Evolutionary conservation across 192 early-diverging fungal genomes (phyloP).

Genomic region (Entomortierella parvispora): DNA sequence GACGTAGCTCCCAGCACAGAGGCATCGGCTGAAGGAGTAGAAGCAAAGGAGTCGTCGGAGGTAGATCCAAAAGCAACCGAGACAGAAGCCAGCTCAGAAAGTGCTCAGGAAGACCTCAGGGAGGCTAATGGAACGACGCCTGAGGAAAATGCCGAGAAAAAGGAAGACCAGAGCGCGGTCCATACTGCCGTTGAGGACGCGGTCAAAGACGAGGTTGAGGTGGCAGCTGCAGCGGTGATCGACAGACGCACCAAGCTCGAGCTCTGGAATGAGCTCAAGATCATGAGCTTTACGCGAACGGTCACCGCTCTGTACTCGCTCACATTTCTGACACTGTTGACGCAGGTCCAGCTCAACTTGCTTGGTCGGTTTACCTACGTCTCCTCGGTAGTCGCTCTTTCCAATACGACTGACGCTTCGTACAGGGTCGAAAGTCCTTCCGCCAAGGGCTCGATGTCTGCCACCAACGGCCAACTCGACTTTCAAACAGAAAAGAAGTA

Average conservation of each 20-base stretch:
- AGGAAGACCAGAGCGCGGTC: neutral
- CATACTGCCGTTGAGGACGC: neutral
- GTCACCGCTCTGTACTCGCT: constrained; percentile 87
- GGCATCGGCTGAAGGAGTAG: constrained; percentile 5
- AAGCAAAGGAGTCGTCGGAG: neutral
- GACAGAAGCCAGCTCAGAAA: too few relatives aligned
- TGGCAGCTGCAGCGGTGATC: neutral
- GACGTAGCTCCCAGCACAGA: constrained; percentile 8
- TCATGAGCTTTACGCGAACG: constrained; percentile 89
- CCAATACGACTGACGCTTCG: constrained; percentile 59
- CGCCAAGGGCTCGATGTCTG: constrained; percentile 31
- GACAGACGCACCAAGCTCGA: constrained; percentile 70
- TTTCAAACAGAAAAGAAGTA: constrained; percentile 81
- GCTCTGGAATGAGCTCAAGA: constrained; percentile 92
- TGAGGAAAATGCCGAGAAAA: neutral
- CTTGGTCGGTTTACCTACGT: constrained; percentile 92
- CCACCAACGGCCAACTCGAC: constrained; percentile 53
- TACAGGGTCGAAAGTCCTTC: constrained; percentile 49
- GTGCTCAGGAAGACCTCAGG: too few relatives aligned
- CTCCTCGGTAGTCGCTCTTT: constrained; percentile 72
- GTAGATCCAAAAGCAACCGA: too few relatives aligned
- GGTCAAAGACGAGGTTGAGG: constrained; percentile 7
- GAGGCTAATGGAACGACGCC: too few relatives aligned
- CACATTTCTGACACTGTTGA: constrained; percentile 86
- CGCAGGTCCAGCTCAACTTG: constrained; percentile 89